Evolutionary conservation across 78 protist genomes (phyloP).

Genomic region (Protostelium mycophagum): DNA sequence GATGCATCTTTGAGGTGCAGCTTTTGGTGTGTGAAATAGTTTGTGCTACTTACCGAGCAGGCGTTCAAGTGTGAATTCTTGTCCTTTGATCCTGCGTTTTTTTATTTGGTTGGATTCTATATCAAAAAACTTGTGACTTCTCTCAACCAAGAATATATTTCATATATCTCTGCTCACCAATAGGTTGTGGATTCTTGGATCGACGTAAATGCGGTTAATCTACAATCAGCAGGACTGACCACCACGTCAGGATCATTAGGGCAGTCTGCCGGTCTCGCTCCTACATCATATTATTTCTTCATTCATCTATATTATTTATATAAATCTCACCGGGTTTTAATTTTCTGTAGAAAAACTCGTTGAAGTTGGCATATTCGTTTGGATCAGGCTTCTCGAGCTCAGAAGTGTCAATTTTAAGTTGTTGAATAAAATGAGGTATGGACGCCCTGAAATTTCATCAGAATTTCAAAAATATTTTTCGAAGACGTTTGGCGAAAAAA

Average conservation of each 20-base stretch:
- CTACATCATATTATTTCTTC: background rate
- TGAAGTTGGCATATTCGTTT: constrained; percentile 27
- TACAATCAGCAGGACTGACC: constrained; percentile 69
- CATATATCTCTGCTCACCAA: too few species aligned
- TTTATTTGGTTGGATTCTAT: background rate
- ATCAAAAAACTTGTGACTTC: too few species aligned
- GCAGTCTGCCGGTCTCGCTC: constrained; percentile 48
- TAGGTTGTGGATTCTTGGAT: constrained; percentile 38
- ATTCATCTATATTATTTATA: background rate
- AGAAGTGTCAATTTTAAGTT: background rate
- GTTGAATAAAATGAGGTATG: background rate
- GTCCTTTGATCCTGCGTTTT: constrained; percentile 74
- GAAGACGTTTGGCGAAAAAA: too few species aligned
- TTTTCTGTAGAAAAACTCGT: constrained; percentile 72
- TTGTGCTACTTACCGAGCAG: constrained; percentile 3
- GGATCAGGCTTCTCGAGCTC: background rate
- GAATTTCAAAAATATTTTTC: background rate
- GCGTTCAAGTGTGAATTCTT: constrained; percentile 11
- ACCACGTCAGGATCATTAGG: constrained; percentile 24
- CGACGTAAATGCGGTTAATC: constrained; percentile 48
- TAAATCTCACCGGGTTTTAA: constrained; percentile 29
- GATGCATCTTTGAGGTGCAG: background rate
- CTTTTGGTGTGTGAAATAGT: too few species aligned
- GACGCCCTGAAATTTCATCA: background rate
- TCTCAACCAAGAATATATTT: too few species aligned